Base-by-base conservation (phyloP, 2,329 filamentous ascomycete genomes). In the Talaromyces sp. region DNA sequence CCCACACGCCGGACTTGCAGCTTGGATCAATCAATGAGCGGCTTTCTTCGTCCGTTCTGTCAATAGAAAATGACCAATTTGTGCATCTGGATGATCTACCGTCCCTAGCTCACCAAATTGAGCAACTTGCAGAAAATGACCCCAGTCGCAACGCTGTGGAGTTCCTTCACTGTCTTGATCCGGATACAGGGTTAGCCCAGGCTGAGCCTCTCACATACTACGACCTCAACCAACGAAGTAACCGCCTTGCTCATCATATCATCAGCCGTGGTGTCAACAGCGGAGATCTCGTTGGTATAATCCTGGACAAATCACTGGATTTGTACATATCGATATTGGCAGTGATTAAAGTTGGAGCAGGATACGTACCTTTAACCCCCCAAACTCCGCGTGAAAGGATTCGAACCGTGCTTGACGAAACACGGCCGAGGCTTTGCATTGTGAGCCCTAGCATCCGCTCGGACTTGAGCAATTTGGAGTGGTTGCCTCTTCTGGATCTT, bases 361-460 rank as follows among this genome's bases (percentile, higher is more conserved):
- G 87, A 8, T 95, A 96, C 69, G 76, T 96, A n/a, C 91, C 92
- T 0, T 80, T 96, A 4, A 81, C 91, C 0, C 89, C 90, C 0
- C 85, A 83, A n/a, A 89, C 88, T 0, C 91, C 92, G 0, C 25
- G 70, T 0, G 81, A 85, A 10, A 81, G 90, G 57, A 77, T 89
- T 0, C 71, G 78, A 2, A 77, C 81, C 2, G 90, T 95, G 25
- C 65, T 96, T 17, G 64, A 73, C 1, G 85, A 91, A 66, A 84
- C 89, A 0, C 73, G 78, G 0, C 79, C 87, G 10, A 72, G 70
- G 25, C 64, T 83, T 3, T 80, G 81, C 61, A 70, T 88, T 36
- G 70, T 75, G 13, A 60, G 64, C 39, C 57, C 62, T 42, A 39
- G 54, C 15, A 36, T 61, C 32, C 55, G 51, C 15, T 30, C 44